Conservation (phyloP, 2,329 filamentous ascomycete species). For the Ophiostoma quercus region DNA sequence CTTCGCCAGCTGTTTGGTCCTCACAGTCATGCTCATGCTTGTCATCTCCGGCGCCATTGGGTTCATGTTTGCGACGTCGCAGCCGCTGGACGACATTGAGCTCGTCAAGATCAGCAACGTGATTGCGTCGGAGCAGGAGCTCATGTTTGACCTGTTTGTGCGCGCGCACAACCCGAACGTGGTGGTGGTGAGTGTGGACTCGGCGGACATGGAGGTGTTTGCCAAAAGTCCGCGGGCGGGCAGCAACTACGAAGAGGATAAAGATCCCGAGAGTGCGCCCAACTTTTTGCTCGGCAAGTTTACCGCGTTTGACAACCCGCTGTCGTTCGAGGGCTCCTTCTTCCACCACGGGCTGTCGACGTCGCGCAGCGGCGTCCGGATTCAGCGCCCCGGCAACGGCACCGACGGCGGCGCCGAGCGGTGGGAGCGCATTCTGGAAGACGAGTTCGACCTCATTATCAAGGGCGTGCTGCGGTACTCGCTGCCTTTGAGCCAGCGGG, state of each 20-base stretch:
- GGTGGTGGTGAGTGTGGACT: conserved; percentile 76
- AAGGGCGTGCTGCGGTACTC: conserved; percentile 85
- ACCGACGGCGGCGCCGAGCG: conserved; percentile 79
- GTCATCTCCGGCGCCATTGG: conserved; percentile 80
- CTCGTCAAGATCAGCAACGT: conserved; percentile 82
- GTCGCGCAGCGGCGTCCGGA: conserved; percentile 77
- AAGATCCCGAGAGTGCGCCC: conserved; percentile 57
- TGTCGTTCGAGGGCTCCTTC: conserved; percentile 85
- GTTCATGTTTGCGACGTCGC: conserved; percentile 87
- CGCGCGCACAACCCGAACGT: conserved; percentile 89
- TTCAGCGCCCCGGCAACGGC: conserved; percentile 78
- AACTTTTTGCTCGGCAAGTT: conserved; percentile 92
- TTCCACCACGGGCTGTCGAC: conserved; percentile 67
- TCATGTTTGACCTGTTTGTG: conserved; percentile 89
- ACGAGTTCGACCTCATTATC: conserved; percentile 90
- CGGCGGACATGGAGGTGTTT: conserved; percentile 87
- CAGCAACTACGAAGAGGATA: conserved; percentile 50
- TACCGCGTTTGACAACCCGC: conserved; percentile 75
- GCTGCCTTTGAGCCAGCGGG: conserved; percentile 55
- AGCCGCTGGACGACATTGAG: conserved; percentile 73
- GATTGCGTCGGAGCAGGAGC: conserved; percentile 85
- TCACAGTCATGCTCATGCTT: conserved; percentile 74
- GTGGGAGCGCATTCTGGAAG: conserved; percentile 85
- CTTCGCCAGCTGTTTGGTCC: conserved; percentile 79
- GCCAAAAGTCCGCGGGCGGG: conserved; percentile 88